Evolutionary conservation across 2,329 filamentous ascomycete species (phyloP).

Genomic region (Cadophora sp.): DNA sequence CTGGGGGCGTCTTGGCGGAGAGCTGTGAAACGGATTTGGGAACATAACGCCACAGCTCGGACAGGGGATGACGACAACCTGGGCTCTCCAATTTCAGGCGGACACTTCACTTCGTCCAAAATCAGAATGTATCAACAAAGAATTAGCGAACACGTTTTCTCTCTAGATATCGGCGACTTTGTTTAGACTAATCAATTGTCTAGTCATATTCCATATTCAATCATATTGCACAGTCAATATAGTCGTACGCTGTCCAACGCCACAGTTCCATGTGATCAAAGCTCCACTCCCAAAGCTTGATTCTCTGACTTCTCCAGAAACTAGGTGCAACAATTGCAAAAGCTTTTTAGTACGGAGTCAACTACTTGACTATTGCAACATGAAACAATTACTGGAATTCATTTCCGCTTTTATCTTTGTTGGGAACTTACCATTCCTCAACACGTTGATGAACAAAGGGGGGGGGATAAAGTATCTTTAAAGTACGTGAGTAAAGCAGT

Average conservation of each 20-base stretch:
- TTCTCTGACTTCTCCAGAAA: conserved; percentile 3
- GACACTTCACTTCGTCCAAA: background rate
- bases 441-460: too few relatives aligned
- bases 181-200: background rate
- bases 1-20: conserved; percentile 16
- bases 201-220: background rate
- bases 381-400: background rate
- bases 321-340: background rate
- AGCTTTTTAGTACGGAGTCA: background rate
- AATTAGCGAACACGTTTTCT: too few relatives aligned
- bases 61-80: conserved; percentile 5
- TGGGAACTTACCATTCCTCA: too few relatives aligned
- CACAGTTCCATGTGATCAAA: conserved; percentile 14
- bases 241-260: background rate
- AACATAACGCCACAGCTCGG: conserved; percentile 4
- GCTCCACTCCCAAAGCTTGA: conserved; percentile 15
- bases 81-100: conserved; percentile 1
- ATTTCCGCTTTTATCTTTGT: background rate
- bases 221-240: too few relatives aligned
- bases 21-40: conserved; percentile 19
- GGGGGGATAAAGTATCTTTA: background rate
- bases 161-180: too few relatives aligned
- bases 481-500: background rate
- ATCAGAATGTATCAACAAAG: background rate
- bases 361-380: background rate